Percentiles rank a stretch among this genome's conserved stretches.
These are phyloP conservation scores for Petunia axillaris DNA, from an alignment of 257 asterid species.

Conservation along the genomic window DNA sequence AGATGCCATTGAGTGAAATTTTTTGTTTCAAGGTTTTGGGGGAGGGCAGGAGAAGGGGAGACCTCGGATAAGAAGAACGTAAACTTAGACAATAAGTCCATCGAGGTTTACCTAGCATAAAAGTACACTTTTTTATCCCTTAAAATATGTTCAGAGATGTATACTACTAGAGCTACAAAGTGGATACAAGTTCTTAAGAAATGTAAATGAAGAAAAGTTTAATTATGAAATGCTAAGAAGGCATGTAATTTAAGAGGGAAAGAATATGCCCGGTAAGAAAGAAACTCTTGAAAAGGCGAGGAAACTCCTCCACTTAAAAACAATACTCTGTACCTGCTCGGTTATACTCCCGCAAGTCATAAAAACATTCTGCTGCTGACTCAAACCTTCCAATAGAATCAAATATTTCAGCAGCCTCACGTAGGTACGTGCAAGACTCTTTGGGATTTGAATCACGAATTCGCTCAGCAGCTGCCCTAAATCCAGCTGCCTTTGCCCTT, in stretches of 20 bases:
- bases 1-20: too few species aligned
- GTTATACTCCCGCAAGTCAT: slow-evolving; percentile 56
- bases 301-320: neutral
- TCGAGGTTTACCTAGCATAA: neutral
- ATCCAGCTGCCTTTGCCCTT: slow-evolving; percentile 58
- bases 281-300: neutral
- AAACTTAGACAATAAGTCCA: neutral
- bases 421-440: slow-evolving; percentile 43
- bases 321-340: slow-evolving; percentile 47
- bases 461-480: slow-evolving; percentile 48
- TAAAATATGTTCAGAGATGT: neutral
- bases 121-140: neutral
- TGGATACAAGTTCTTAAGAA: neutral
- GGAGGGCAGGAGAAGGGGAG: too few species aligned
- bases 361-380: slow-evolving; percentile 65
- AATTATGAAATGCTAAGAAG: neutral
- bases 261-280: neutral
- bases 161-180: neutral
- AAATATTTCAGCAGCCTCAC: slow-evolving; percentile 63
- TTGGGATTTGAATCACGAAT: slow-evolving; percentile 44
- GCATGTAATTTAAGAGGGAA: neutral
- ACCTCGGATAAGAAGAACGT: too few species aligned
- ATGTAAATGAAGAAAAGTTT: too few species aligned
- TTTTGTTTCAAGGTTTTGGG: too few species aligned
- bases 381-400: slow-evolving; percentile 48